Evolutionary conservation across 306 rosid species (phyloP).

Genomic region (Pterocarpus macrocarpus): DNA sequence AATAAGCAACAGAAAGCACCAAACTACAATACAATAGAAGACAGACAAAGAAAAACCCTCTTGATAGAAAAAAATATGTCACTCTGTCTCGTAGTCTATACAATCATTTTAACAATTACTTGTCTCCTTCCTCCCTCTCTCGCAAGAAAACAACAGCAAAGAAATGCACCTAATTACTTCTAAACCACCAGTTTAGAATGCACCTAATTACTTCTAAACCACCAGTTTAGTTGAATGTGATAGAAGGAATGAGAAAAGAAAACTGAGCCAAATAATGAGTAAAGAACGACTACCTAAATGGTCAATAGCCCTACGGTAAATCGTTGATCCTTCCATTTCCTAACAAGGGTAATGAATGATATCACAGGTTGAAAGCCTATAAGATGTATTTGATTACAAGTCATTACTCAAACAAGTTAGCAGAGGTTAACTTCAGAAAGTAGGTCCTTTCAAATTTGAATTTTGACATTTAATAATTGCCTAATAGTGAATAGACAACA

Average conservation of each 20-base stretch:
- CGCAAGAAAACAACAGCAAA: conserved; percentile 29
- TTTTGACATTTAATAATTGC: conserved; percentile 20
- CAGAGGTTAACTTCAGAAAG: conserved; percentile 6
- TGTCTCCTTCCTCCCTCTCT: conserved; percentile 15
- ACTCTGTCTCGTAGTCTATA: conserved; percentile 9
- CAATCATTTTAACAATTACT: conserved; percentile 31
- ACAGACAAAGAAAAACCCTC: neutral
- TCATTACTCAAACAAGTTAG: conserved; percentile 1
- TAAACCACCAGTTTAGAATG: conserved; percentile 18
- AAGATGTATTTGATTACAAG: conserved; percentile 16
- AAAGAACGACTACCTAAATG: conserved; percentile 13
- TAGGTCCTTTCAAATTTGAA: conserved; percentile 23
- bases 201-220: conserved; percentile 26
- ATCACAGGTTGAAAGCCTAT: conserved; percentile 8
- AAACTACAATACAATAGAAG: conserved; percentile 20
- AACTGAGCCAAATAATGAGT: neutral
- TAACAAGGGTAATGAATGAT: neutral
- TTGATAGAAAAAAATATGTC: conserved; percentile 2
- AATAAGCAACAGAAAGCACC: conserved; percentile 8
- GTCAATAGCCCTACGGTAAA: conserved; percentile 15
- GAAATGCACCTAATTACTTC: conserved; percentile 17
- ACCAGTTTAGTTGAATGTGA: conserved; percentile 3
- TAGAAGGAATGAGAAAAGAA: neutral
- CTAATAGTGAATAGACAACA: conserved; percentile 10
- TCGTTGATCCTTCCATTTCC: neutral